A percentile compares a stretch with the other conserved stretches of the same genome.
Evolutionary conservation across 75 land plant species (phyloP).

Genomic region (Pinus albicaulis): DNA sequence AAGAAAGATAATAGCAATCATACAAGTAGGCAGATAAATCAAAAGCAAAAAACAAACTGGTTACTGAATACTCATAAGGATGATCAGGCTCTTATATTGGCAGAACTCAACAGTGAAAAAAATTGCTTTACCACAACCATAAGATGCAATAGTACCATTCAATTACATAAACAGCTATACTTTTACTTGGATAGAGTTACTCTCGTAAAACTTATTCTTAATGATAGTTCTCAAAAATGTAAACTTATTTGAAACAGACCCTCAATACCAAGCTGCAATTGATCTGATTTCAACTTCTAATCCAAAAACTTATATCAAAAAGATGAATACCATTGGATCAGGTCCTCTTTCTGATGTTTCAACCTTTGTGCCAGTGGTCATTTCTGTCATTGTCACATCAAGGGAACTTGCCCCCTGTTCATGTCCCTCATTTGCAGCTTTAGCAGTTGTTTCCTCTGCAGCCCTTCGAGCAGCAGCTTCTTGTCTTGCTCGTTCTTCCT

Average conservation of each 20-base stretch:
- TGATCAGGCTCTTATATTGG: background rate
- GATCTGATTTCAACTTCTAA: too few relatives aligned
- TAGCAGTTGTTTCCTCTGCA: conserved; percentile 32
- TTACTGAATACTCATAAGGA: background rate
- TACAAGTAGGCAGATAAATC: background rate
- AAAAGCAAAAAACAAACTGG: background rate
- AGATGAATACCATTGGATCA: conserved; percentile 17
- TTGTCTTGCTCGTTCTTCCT: conserved; percentile 48
- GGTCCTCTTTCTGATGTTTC: conserved; percentile 9
- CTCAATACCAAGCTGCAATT: background rate
- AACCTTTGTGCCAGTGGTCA: background rate
- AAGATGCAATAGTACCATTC: background rate
- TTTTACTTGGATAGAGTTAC: background rate
- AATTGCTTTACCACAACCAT: background rate
- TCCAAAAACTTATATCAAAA: background rate
- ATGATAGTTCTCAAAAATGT: background rate
- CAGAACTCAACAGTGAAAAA: background rate
- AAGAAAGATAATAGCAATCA: background rate
- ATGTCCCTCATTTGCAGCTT: conserved; percentile 21
- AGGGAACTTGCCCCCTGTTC: conserved; percentile 1
- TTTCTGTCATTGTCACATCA: conserved; percentile 33
- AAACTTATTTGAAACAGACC: background rate
- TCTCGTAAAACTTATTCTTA: background rate
- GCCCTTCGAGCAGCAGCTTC: conserved; percentile 47
- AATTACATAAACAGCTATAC: background rate